Base-by-base conservation (phyloP, 2,329 filamentous ascomycete species). In the Neonectria magnoliae region DNA sequence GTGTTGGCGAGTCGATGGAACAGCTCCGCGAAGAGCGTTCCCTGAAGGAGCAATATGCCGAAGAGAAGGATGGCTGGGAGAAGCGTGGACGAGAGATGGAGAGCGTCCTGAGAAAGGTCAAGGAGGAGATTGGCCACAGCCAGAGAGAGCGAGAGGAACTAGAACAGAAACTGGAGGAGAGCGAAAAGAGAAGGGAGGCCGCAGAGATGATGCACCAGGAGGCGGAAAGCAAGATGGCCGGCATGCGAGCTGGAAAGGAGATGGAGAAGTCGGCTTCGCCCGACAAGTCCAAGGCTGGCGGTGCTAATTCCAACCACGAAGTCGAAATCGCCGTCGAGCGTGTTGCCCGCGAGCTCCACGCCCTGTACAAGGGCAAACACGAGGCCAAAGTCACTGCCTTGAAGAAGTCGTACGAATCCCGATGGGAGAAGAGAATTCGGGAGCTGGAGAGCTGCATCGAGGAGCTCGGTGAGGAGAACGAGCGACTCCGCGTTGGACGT, bases 361-460 rank as follows among this genome's bases (percentile, higher is more conserved):
- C 91, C 0, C 86, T 97, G 11, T 99, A 99, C 86, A 98, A 98
- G 82, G 90, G 91, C 76, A 99, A 99, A 82, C 96, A 99, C 78
- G 95, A 98, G 82, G 93, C 91, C 67, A 99, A 99, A 83, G 95
- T 98, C 48, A 88, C 93, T 1, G 95, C 94, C 4, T 85, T 99
- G 69, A 98, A 91, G 81, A 90, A 91, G 80, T 90, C 87, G 67
- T 91, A 98, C 81, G 93, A 98, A 78, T 87, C 88, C 51, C 90
- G 95, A 59, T 96, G 93, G 88, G 93, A 97, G 80, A 97, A 97
- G 84, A 93, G 91, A 75, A 88, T 95, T 61, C 88, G 88, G 58
- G 92, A 95, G 72, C 87, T 97, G 3, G 92, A 97, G 79, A 77
- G 79, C 18, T 89, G 89, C 66, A 84, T 97, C 47, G 89, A 89